These are phyloP conservation scores for Meyerozyma athensensis DNA, from an alignment of 1,139 yeast species.

Conservation along the genomic window DNA sequence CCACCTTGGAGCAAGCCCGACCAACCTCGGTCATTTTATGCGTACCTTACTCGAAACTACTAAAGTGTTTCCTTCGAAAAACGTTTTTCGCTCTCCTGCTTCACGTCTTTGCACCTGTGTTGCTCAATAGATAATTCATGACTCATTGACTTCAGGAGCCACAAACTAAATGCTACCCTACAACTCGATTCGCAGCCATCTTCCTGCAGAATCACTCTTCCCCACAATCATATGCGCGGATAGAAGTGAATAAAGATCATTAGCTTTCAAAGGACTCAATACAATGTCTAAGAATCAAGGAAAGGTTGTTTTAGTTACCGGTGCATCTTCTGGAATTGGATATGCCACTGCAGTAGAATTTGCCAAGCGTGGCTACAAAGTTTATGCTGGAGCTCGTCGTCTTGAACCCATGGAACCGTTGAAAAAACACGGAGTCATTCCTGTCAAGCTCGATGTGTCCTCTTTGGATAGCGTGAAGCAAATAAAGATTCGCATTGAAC, in stretches of 20 bases:
- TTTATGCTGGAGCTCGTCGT: slow-evolving; percentile 72
- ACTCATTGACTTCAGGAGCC: neutral
- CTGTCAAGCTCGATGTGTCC: slow-evolving; percentile 47
- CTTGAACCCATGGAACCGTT: slow-evolving; percentile 57
- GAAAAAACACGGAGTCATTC: slow-evolving; percentile 31
- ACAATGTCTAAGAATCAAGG: slow-evolving; percentile 7
- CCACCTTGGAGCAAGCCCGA: too few relatives aligned
- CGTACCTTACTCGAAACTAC: too few relatives aligned
- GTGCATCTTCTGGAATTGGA: slow-evolving; percentile 83
- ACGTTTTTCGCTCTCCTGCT: too few relatives aligned
- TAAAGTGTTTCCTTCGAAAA: too few relatives aligned
- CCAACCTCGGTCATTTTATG: too few relatives aligned
- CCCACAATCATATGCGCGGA: too few relatives aligned
- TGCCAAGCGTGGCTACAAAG: slow-evolving; percentile 57
- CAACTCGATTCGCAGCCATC: neutral
- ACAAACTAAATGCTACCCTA: neutral
- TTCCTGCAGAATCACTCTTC: too few relatives aligned
- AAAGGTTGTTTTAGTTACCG: slow-evolving; percentile 61
- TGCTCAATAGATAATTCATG: too few relatives aligned
- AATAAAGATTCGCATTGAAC: slow-evolving; percentile 22
- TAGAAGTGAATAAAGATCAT: too few relatives aligned
- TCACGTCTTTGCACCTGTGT: too few relatives aligned
- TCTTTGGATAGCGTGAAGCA: slow-evolving; percentile 47
- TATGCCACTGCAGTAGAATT: slow-evolving; percentile 61
- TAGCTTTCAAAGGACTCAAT: too few relatives aligned